phyloP scores from a whole-genome alignment of 345 rosid species.

The Eucalyptus coolabah region DNA sequence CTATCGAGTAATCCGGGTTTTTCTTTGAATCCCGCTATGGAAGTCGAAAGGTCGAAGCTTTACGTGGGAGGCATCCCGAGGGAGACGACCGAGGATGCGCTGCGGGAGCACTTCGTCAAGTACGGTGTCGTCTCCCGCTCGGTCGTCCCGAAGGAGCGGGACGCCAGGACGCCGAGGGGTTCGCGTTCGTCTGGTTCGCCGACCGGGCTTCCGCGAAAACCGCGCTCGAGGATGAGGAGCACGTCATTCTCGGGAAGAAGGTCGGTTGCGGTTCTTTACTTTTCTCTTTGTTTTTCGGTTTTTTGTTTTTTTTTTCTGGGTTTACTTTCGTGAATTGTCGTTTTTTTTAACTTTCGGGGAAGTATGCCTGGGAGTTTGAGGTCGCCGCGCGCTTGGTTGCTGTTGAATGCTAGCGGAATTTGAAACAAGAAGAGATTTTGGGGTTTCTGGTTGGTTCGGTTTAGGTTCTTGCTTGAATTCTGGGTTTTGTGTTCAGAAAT shows the following conservation, averaged over 20 bases:
- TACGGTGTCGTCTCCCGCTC: conserved; percentile 53
- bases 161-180: conserved; percentile 34
- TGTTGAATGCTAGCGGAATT: not conserved
- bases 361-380: not conserved
- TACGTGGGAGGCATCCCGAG: conserved; percentile 59
- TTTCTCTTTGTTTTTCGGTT: not conserved
- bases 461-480: not conserved
- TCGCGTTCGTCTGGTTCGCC: conserved; percentile 65
- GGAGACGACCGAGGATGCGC: conserved; percentile 45
- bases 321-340: not conserved
- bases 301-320: not conserved
- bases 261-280: conserved; percentile 25
- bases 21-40: conserved; percentile 11
- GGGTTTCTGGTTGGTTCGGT: not conserved
- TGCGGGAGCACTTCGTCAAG: conserved; percentile 44
- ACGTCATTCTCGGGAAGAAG: conserved; percentile 55
- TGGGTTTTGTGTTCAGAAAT: not conserved
- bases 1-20: not conserved
- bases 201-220: conserved; percentile 30
- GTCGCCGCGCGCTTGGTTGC: not conserved
- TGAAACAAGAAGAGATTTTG: not conserved
- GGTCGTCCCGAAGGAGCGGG: conserved; percentile 34
- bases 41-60: conserved; percentile 39
- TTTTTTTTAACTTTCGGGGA: not conserved
- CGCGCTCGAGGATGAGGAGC: conserved; percentile 41